Evolutionary conservation across 345 rosid genomes (phyloP).

Genomic region (Pistacia atlantica): DNA sequence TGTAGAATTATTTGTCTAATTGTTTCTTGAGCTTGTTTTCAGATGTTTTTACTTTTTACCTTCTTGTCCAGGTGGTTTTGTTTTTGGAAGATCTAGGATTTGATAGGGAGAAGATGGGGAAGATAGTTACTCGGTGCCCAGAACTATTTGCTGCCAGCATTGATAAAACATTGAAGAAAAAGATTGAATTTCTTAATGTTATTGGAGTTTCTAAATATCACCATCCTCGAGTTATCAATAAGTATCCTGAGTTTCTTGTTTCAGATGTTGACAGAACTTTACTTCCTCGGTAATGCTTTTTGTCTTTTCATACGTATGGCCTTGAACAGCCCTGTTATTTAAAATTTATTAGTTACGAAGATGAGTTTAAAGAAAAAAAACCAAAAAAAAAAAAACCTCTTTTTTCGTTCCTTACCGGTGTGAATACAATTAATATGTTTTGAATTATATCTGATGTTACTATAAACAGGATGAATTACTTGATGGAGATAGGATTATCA

Average conservation of each 20-base stretch:
- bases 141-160: conserved; percentile 69
- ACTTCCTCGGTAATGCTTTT: conserved; percentile 67
- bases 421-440: not conserved
- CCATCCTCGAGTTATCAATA: conserved; percentile 68
- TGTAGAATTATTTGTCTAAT: not conserved
- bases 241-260: no score
- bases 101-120: conserved; percentile 52
- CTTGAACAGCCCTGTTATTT: not conserved
- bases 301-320: not conserved
- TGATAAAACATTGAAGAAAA: conserved; percentile 64
- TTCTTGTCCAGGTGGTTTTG: conserved; percentile 58
- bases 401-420: not conserved
- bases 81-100: conserved; percentile 73
- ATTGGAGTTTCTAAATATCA: conserved; percentile 60
- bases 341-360: not conserved
- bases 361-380: not conserved
- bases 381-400: not conserved
- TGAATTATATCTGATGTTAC: conserved; percentile 2
- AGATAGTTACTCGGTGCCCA: conserved; percentile 76
- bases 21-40: not conserved
- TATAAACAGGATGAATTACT: conserved; percentile 63
- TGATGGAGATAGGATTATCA: conserved; percentile 66
- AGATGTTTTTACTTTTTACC: conserved; percentile 11
- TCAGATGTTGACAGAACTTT: conserved; percentile 63
- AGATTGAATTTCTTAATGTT: conserved; percentile 57